Base-by-base conservation (phyloP, 257 asterid genomes). In the Forsythia suspensa region DNA sequence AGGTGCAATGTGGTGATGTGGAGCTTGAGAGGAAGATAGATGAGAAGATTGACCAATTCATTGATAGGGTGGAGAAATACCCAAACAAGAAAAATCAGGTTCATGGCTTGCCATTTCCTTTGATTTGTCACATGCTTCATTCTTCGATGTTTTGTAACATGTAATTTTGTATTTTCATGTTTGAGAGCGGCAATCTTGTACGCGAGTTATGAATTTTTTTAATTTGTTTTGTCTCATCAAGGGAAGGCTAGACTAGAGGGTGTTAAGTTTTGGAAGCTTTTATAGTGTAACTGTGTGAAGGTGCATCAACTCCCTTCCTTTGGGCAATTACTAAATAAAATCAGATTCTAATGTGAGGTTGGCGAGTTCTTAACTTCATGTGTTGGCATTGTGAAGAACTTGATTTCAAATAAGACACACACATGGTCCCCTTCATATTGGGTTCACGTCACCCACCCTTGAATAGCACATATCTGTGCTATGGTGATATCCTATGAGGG, bases 31-130 rank as follows among this genome's bases (percentile, higher is more conserved):
- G 88, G 85, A 92, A 91, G 87, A 88, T 94, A 70, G 97, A 96
- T 55, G 98, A 90, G 82, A 96, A 91, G 86, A 94, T 94, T 82
- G 92, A 87, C 52, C 98, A 90, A 66, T 94, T 94, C 81, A 92
- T 96, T 24, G 97, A 94, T 68, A 90, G 84, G 90, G 99, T 92
- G 83, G 98, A 96, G 85, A 96, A 94, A 87, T 94, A 94, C 85
- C 97, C 97, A 18, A 92, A 91, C 87, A 91, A 89, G 91, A 94
- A 94, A 88, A 92, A 94, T 81, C 98, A 96, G 98, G 99, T 92
- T 79, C 43, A 71, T 73, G 55, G n/a, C 34, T 75, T 68, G 72
- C 72, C 18, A 74, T 79, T 70, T 51, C 63, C 68, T 81, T 12
- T 70, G 52, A 78, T 20, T 70, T 83, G 20, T 44, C 59, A 52